Evolutionary conservation across 2,329 filamentous ascomycete genomes (phyloP).

Genomic region (Talaromyces rugulosus): DNA sequence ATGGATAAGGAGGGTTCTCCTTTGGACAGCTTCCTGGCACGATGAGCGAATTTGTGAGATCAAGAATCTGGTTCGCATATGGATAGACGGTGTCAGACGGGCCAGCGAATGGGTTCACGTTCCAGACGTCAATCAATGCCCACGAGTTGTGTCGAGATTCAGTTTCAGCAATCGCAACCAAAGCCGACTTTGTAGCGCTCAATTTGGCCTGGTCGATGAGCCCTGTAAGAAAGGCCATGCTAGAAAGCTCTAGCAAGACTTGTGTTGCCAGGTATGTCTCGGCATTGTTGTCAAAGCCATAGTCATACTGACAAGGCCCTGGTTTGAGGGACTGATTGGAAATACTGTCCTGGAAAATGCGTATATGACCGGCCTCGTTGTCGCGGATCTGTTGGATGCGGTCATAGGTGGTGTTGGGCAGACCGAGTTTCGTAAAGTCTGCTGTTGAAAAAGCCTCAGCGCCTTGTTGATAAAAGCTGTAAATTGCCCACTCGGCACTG

Average conservation of each 20-base stretch:
- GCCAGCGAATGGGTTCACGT: constrained; percentile 37
- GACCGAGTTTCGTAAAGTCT: constrained; percentile 30
- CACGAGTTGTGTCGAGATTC: constrained; percentile 41
- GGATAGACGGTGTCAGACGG: constrained; percentile 37
- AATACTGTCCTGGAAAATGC: constrained; percentile 44
- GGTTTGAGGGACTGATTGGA: constrained; percentile 41
- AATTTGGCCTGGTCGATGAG: constrained; percentile 21
- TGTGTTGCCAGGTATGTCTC: background rate
- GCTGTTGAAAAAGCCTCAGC: constrained; percentile 38
- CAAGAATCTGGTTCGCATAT: background rate
- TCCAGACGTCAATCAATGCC: constrained; percentile 41
- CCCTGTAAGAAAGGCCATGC: background rate
- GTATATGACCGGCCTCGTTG: constrained; percentile 44
- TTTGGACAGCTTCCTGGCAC: background rate
- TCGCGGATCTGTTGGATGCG: constrained; percentile 40
- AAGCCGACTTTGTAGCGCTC: constrained; percentile 31
- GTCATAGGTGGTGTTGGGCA: constrained; percentile 39
- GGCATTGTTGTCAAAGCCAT: constrained; percentile 15
- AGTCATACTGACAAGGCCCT: constrained; percentile 31
- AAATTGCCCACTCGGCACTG: constrained; percentile 44
- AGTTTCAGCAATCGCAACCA: constrained; percentile 35
- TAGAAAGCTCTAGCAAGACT: background rate
- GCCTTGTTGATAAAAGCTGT: constrained; percentile 41
- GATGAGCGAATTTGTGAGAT: background rate
- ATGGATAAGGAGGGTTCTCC: background rate